These are phyloP conservation scores for Lyophyllum decastes DNA, from an alignment of 768 basidiomycete species.

Conservation along the genomic window DNA sequence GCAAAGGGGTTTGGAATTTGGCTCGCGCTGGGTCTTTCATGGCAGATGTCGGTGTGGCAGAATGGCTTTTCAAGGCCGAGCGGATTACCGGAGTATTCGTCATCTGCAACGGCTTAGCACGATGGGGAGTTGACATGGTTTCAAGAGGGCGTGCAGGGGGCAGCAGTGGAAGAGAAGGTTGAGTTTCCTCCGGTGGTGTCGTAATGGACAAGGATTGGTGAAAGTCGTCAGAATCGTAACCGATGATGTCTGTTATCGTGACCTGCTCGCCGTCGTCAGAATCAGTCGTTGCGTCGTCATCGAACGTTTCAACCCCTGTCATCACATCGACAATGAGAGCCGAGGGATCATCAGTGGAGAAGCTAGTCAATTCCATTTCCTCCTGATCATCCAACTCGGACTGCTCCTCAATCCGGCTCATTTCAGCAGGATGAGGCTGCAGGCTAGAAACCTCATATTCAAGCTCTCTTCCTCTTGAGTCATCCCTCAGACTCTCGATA, in stretches of 20 bases:
- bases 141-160: constrained; percentile 4
- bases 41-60: constrained; percentile 58
- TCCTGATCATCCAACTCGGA: constrained; percentile 62
- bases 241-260: constrained; percentile 31
- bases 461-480: constrained; percentile 41
- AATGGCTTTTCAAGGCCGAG: constrained; percentile 43
- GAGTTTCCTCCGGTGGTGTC: constrained; percentile 9
- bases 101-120: constrained; percentile 15
- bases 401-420: constrained; percentile 51
- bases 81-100: constrained; percentile 39
- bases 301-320: constrained; percentile 47
- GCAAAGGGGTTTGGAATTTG: constrained; percentile 58
- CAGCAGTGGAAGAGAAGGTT: neutral
- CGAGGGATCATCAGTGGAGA: constrained; percentile 67
- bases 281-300: constrained; percentile 48
- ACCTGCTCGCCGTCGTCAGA: constrained; percentile 44
- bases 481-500: constrained; percentile 82
- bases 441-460: constrained; percentile 14
- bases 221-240: constrained; percentile 37
- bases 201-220: constrained; percentile 15
- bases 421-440: constrained; percentile 27
- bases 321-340: constrained; percentile 52
- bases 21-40: constrained; percentile 53
- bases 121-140: constrained; percentile 25
- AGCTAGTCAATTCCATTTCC: constrained; percentile 69